Base-by-base conservation (phyloP, 2,329 filamentous ascomycete species). In the Teratosphaeria gauchensis region DNA sequence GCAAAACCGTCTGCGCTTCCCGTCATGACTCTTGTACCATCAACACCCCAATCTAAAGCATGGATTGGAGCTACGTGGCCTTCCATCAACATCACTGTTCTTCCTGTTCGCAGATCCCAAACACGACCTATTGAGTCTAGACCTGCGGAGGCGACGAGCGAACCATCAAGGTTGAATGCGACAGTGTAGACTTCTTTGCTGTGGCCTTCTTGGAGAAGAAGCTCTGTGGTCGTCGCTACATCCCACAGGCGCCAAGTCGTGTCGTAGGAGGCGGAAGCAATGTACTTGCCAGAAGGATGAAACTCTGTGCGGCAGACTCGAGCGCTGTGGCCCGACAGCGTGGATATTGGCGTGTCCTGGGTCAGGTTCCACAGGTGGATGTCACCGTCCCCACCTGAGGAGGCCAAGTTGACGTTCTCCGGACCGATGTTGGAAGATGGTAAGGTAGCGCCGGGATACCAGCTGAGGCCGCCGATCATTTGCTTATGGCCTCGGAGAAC, bases 211-310 rank as follows among this genome's bases (percentile, higher is more conserved):
- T 99, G 94, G 0, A 95, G 80, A 1, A 95, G 79, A 1, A 97
- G 76, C 70, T 97, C 92, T 2, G 86, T 86, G 0, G 85, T 89
- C 0, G 88, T 94, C 65, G 90, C 86, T 0, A 97, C 84, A 71
- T 97, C 92, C 92, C 94, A 99, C 35, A 99, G 78, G 52, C 92
- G 85, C 94, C 94, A 99, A 0, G 94, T 96, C 1, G 91, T 96
- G 71, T 99, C 94, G 68, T 94, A 94, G 0, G 91, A 96, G 6
- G 94, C 94, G 0, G 92, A 96, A 4, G 92, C 94, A 5, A 97
- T 79, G 69, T 92, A 97, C 62, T 82, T 82, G 3, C 92, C 92
- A 0, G 90, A 95, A 0, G 94, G 94, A 65, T 99, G 94, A 69
- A 97, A 96, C 60, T 96, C 94, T 12, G 95, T 87, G 58, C 92